Conservation (phyloP, 352 stramenopile genomes). For the Thraustochytrium sp. region DNA sequence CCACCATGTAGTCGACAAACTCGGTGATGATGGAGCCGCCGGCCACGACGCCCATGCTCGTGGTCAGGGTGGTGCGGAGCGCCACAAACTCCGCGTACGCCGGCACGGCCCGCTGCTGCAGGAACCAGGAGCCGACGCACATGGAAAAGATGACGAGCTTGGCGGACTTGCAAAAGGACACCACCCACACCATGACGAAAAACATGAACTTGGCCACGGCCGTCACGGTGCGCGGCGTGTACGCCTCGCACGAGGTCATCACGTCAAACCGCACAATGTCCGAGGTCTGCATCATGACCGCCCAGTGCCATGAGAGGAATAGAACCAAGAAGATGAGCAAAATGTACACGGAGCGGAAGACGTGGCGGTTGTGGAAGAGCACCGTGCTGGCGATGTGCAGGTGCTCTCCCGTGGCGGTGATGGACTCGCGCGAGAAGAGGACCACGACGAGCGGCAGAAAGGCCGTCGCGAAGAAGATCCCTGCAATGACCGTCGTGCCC, state of each 20-base stretch:
- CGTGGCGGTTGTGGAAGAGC: background rate
- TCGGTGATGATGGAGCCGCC: background rate
- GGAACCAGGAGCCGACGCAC: constrained; percentile 9
- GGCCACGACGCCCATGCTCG: background rate
- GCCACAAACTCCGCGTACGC: background rate
- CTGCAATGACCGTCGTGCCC: background rate
- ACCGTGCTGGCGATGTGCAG: background rate
- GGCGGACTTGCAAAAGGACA: background rate
- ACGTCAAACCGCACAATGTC: background rate
- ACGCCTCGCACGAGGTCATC: background rate
- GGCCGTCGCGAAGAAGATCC: background rate
- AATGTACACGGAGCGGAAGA: background rate
- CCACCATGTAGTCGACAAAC: background rate
- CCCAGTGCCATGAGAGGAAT: constrained; percentile 8
- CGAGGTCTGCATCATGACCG: background rate
- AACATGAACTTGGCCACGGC: background rate
- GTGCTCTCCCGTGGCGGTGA: background rate
- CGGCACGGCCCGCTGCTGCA: background rate
- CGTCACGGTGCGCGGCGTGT: background rate
- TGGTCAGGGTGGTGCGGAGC: background rate
- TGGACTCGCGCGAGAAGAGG: background rate
- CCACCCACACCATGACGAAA: constrained; percentile 5
- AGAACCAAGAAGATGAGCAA: background rate
- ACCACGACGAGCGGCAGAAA: background rate
- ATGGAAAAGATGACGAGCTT: constrained; percentile 4